Evolutionary conservation across 2,329 filamentous ascomycete genomes (phyloP), one percentile per base, ranked within the genome.

Genomic region (Pleurostoma richardsiae): DNA sequence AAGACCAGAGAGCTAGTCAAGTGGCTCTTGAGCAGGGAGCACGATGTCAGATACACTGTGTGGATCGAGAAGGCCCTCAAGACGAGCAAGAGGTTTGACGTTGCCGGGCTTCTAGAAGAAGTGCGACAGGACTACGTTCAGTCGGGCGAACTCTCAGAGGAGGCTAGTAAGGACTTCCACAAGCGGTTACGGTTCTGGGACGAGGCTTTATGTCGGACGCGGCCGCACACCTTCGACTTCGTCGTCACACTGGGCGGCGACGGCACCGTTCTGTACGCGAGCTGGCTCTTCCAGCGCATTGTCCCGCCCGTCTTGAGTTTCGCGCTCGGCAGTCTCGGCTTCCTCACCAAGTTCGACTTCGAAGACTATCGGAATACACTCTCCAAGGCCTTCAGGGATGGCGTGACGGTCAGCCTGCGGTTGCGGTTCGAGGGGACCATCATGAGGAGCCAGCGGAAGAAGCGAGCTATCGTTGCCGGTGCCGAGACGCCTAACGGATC

Each of bases 301-400:
- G 92, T 97, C 0, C 94, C 94, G 5, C 94, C 94, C 0, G 90
- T 96, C 1, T 73, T 99, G 51, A 92, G 90, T 51, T 97, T 99
- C 64, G 82, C 90, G 1, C 73, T 97, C 7, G 94, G 94, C 6
- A 96, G 91, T 28, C 74, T 99, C 4, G 94, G 94, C 0, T 99
- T 99, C 61, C 71, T 99, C 54, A 97, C 94, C 29, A 96, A 96
- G 61, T 97, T 97, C 62, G 91, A 97, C 64, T 99, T 91, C 64
- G 81, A 83, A 10, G 72, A 86, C 4, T 90, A 88, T 55, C 72
- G 80, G 51, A 68, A 76, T 10, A 95, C 81, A 2, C 74, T 96
- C 30, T 79, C 75, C 3, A 80, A 75, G 40, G 84, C 88, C 0
- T 94, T 96, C 55, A 74, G 72, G 39, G 85, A 95, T 49, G 94